These are phyloP conservation scores for Kodamaea leandrae DNA, from an alignment of 805 yeast species.

Conservation along the genomic window DNA sequence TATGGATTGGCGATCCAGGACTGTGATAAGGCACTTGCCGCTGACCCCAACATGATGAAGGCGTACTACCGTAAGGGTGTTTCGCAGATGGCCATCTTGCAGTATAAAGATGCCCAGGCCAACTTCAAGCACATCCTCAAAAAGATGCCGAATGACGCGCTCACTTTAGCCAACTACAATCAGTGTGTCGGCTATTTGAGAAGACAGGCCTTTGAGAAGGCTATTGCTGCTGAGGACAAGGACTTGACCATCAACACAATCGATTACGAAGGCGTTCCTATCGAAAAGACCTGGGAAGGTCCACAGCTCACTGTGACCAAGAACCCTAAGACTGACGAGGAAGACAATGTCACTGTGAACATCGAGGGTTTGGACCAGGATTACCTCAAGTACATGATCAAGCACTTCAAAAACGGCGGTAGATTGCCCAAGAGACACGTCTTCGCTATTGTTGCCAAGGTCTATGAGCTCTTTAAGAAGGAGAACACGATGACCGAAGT, in stretches of 20 bases:
- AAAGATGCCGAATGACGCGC: constrained; percentile 63
- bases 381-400: constrained; percentile 65
- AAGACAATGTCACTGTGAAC: constrained; percentile 26
- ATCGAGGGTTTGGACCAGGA: constrained; percentile 45
- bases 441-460: constrained; percentile 74
- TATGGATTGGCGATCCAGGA: constrained; percentile 85
- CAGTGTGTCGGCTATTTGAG: constrained; percentile 67
- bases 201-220: constrained; percentile 76
- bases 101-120: constrained; percentile 68
- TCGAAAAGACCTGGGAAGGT: constrained; percentile 61
- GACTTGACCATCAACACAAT: constrained; percentile 45
- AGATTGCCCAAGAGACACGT: constrained; percentile 78
- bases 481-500: constrained; percentile 82
- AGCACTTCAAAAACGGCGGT: constrained; percentile 70
- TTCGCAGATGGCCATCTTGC: constrained; percentile 70
- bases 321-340: constrained; percentile 26
- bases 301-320: constrained; percentile 48
- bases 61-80: constrained; percentile 87
- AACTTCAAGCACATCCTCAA: constrained; percentile 66
- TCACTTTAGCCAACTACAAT: constrained; percentile 59
- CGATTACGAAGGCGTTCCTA: constrained; percentile 46
- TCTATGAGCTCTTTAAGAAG: constrained; percentile 55
- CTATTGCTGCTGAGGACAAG: constrained; percentile 73
- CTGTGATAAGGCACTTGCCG: constrained; percentile 64
- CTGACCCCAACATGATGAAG: constrained; percentile 68